Evolutionary conservation across 306 rosid genomes (phyloP).

Genomic region (Quercus variabilis): DNA sequence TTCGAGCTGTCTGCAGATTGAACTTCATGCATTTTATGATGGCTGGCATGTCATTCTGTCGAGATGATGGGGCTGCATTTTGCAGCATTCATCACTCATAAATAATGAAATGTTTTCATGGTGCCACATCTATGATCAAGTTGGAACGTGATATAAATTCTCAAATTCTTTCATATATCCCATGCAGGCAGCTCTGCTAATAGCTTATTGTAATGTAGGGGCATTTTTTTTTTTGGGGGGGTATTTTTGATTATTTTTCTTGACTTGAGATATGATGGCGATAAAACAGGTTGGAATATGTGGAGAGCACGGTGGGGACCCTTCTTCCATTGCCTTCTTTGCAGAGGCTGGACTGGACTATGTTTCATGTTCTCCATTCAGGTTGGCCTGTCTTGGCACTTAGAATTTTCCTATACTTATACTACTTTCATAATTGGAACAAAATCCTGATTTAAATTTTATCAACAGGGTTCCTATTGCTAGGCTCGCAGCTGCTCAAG

Average conservation of each 20-base stretch:
- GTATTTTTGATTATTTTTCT: not conserved
- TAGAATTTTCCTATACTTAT: not conserved
- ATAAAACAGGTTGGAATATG: conserved; percentile 86
- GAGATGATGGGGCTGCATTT: not conserved
- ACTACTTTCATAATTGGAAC: not conserved
- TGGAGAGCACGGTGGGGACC: conserved; percentile 99
- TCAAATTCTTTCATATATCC: not conserved
- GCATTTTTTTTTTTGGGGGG: not conserved
- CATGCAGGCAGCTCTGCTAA: not conserved
- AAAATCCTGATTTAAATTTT: conserved; percentile 1
- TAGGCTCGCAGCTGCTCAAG: conserved; percentile 97
- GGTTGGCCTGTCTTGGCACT: conserved; percentile 33
- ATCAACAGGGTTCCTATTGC: conserved; percentile 89
- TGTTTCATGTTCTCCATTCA: conserved; percentile 97
- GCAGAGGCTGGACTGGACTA: conserved; percentile 93
- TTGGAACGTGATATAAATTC: not conserved
- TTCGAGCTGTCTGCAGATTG: not conserved
- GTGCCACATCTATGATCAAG: not conserved
- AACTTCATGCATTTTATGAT: not conserved
- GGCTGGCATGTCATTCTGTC: not conserved
- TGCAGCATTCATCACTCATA: not conserved
- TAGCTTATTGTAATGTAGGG: not conserved
- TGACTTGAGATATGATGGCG: not conserved
- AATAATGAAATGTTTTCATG: not conserved
- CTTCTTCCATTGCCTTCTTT: conserved; percentile 92